Base-by-base conservation (phyloP, 768 basidiomycete species). In the Pleurotus sapidus region DNA sequence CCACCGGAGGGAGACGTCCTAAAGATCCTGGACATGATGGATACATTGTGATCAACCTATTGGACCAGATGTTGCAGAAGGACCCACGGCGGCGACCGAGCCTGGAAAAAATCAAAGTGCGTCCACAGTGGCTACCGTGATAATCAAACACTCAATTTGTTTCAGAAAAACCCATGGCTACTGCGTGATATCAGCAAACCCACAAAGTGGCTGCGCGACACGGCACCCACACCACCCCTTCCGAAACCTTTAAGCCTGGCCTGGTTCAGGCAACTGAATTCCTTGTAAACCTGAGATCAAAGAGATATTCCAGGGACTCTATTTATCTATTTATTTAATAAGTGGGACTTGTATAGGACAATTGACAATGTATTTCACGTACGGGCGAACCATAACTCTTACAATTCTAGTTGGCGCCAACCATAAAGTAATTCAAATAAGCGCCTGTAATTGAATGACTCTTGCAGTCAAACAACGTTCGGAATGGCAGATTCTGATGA, bases 401-500 rank as follows among this genome's bases (percentile, higher is more conserved):
- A 34, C 30, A 34, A 8, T 34, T 3, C 9, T 34, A 11, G 30
- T 34, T 9, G 8, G 11, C 30, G 30, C 30, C 30, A 34, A 34
- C 11, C 9, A 9, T 34, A 34, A 11, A 34, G 9, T 34, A 34
- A 11, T 7, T 2, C 30, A 9, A 8, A 34, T 34, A 11, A 34
- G 30, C 30, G 30, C 30, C 30, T 9, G 11, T 7, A 8, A 34
- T 34, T 8, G 9, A 34, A 34, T 34, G 30, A 11, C 30, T 34
- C 30, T 9, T 34, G 9, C 27, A 30, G 1, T 34, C 9, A 12
- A 15, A 45, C 42, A 45, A 23, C 42, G 6, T 45, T 14, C 20
- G 17, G n/a, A n/a, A 88, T 88, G 85, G 72, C 80, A 63, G 81
- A 81, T 70, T 84, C 80, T 27, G 89, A 89, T 69, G 80, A 86